phyloP scores from a whole-genome alignment of 352 stramenopile genomes.

The Globisporangium megalacanthum region DNA sequence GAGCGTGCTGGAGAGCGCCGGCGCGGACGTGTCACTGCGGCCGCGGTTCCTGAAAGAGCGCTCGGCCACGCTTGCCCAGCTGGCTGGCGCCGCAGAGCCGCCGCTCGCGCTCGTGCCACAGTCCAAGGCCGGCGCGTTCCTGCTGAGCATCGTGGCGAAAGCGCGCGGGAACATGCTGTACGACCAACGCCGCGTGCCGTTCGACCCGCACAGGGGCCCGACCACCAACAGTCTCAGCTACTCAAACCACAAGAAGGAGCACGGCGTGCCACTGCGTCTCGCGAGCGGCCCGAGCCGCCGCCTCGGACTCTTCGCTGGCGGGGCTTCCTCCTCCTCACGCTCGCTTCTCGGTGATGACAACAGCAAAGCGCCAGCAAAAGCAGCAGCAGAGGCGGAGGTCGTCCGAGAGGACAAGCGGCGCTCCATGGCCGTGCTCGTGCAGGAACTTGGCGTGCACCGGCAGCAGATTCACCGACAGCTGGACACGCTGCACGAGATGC shows the following conservation, averaged over 20 bases:
- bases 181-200: constrained; percentile 17
- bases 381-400: neutral
- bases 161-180: constrained; percentile 12
- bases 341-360: constrained; percentile 13
- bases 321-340: constrained; percentile 8
- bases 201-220: constrained; percentile 16
- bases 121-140: constrained; percentile 55
- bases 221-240: constrained; percentile 26
- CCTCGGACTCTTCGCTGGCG: constrained; percentile 3
- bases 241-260: constrained; percentile 19
- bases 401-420: constrained; percentile 2
- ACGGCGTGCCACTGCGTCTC: constrained; percentile 24
- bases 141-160: constrained; percentile 43
- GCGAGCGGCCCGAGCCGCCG: constrained; percentile 10
- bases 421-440: constrained; percentile 20
- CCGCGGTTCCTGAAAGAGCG: constrained; percentile 51
- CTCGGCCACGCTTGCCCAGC: constrained; percentile 36
- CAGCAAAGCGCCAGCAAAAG: constrained; percentile 9
- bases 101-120: constrained; percentile 22
- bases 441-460: constrained; percentile 24
- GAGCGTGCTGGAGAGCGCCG: constrained; percentile 10
- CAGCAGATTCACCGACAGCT: constrained; percentile 37
- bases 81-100: constrained; percentile 4
- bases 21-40: constrained; percentile 31
- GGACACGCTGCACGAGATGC: constrained; percentile 24